phyloP scores from a whole-genome alignment of 2,329 filamentous ascomycete genomes.

The Fusarium veterinarium region DNA sequence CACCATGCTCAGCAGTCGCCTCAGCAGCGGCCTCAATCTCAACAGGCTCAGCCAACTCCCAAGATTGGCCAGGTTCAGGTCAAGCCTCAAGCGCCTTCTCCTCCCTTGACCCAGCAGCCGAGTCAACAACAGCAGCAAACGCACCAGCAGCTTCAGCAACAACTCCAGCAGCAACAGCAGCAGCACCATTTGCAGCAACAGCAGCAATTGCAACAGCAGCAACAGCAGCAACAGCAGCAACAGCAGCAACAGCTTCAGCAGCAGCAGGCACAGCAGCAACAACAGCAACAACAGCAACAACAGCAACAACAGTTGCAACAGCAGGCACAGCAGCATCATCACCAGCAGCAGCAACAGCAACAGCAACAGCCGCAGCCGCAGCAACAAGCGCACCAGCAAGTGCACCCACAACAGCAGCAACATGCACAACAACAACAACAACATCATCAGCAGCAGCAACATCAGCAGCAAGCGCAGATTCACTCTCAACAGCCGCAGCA shows the following conservation, averaged over 20 bases:
- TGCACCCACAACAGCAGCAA: constrained; percentile 47
- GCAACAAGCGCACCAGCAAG: constrained; percentile 49
- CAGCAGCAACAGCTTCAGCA: constrained; percentile 45
- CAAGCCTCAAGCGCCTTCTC: constrained; percentile 48
- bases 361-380: constrained; percentile 40
- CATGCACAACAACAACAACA: constrained; percentile 49
- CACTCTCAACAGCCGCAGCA: constrained; percentile 38
- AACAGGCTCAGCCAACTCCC: constrained; percentile 47
- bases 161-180: constrained; percentile 45
- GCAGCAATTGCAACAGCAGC: constrained; percentile 46
- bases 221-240: constrained; percentile 47
- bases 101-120: constrained; percentile 48
- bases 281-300: constrained; percentile 47
- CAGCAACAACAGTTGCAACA: constrained; percentile 46
- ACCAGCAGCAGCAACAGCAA: constrained; percentile 44
- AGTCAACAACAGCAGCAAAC: constrained; percentile 41
- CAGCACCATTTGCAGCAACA: constrained; percentile 45
- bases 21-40: constrained; percentile 54
- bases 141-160: constrained; percentile 45
- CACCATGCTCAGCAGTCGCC: constrained; percentile 47
- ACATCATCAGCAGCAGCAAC: constrained; percentile 40
- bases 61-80: constrained; percentile 50
- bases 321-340: constrained; percentile 48
- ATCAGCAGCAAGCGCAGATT: constrained; percentile 45
- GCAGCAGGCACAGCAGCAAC: constrained; percentile 42